Conservation (phyloP, 495 filamentous ascomycete species). For the Penicillium argentinense region DNA sequence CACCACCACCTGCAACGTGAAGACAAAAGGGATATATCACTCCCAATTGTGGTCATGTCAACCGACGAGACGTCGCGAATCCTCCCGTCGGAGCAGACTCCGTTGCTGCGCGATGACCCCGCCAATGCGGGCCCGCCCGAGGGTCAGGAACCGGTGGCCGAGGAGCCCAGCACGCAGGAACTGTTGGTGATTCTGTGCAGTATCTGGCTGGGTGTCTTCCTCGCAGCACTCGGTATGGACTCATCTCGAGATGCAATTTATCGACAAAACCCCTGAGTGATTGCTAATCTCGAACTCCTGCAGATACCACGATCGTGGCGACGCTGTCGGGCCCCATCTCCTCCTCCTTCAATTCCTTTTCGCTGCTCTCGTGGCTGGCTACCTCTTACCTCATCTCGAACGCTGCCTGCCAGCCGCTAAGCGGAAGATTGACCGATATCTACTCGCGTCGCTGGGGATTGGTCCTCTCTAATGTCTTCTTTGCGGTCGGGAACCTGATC, state of each 20-base stretch:
- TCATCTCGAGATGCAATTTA: too few relatives aligned
- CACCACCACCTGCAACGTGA: too few relatives aligned
- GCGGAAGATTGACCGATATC: conserved; percentile 85
- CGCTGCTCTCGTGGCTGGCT: conserved; percentile 87
- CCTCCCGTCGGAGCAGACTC: conserved; percentile 40
- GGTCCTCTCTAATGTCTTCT: conserved; percentile 76
- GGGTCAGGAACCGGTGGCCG: conserved; percentile 23
- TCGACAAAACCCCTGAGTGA: too few relatives aligned
- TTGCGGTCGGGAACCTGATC: conserved; percentile 78
- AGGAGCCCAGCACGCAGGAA: conserved; percentile 44
- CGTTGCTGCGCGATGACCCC: conserved; percentile 33
- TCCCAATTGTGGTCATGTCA: background rate
- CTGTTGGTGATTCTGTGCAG: conserved; percentile 44
- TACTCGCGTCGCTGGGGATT: conserved; percentile 77
- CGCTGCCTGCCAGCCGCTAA: conserved; percentile 82
- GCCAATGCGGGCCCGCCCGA: conserved; percentile 14
- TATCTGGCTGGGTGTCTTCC: conserved; percentile 78
- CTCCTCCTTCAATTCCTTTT: conserved; percentile 77
- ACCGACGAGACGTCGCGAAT: background rate
- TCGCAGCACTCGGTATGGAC: conserved; percentile 69
- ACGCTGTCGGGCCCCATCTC: conserved; percentile 85
- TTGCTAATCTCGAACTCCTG: conserved; percentile 3
- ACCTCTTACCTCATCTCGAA: conserved; percentile 89
- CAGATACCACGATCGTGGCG: conserved; percentile 80
- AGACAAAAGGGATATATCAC: background rate